phyloP scores from a whole-genome alignment of 2,329 filamentous ascomycete genomes.

The Aspergillus sp. region DNA sequence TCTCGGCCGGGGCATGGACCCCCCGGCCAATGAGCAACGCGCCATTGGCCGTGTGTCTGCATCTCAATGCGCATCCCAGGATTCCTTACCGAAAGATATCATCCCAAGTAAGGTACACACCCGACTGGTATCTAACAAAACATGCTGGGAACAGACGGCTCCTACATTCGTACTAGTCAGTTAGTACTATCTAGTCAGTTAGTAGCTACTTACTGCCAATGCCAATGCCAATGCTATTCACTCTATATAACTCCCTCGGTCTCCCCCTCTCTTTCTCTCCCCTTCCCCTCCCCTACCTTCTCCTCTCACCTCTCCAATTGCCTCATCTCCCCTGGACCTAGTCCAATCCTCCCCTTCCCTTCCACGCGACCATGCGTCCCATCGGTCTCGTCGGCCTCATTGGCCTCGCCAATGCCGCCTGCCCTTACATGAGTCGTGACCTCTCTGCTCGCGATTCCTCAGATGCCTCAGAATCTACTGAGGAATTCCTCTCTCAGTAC shows the following conservation, averaged over 20 bases:
- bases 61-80: not conserved
- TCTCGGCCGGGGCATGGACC: not conserved
- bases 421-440: slow-evolving; percentile 45
- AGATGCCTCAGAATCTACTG: slow-evolving; percentile 34
- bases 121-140: no score
- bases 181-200: no score
- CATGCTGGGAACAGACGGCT: no score
- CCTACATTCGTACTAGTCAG: no score
- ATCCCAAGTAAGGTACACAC: not conserved
- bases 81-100: not conserved
- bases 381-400: slow-evolving; percentile 31
- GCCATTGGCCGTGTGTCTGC: not conserved
- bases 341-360: not conserved
- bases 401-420: slow-evolving; percentile 41
- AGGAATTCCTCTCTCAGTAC: slow-evolving; percentile 48
- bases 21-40: not conserved
- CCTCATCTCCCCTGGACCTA: not conserved
- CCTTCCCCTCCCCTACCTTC: not conserved
- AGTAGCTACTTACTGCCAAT: not conserved
- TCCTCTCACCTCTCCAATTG: not conserved
- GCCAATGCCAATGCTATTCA: not conserved
- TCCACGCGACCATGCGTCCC: slow-evolving; percentile 26
- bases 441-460: slow-evolving; percentile 27
- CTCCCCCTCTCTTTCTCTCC: not conserved
- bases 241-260: not conserved